Percentiles rank a stretch among this genome's conserved stretches.
Conservation (phyloP, 164 flowering plant species). For the Berberis vulgaris region DNA sequence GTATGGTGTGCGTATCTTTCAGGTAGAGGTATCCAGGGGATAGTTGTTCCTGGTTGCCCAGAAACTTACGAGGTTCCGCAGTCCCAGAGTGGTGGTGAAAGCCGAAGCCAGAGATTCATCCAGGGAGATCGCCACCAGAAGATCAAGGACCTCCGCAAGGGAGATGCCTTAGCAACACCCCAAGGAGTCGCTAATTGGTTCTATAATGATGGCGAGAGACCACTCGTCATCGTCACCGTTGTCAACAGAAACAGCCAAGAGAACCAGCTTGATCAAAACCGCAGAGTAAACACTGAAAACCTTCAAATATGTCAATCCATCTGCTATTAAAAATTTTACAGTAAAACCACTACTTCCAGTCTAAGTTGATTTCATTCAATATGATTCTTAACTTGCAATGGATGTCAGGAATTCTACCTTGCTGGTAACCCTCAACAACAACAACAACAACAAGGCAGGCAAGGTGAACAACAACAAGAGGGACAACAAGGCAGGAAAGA, state of each 20-base stretch:
- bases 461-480: too few relatives aligned
- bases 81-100: background rate
- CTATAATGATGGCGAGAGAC: constrained; percentile 34
- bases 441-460: background rate
- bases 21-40: constrained; percentile 44
- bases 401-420: constrained; percentile 5
- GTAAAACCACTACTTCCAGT: background rate
- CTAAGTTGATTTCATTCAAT: background rate
- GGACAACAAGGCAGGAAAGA: too few relatives aligned
- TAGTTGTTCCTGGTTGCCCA: constrained; percentile 51
- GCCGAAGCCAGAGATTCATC: constrained; percentile 6
- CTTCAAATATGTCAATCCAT: background rate
- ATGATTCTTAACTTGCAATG: background rate
- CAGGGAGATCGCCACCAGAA: constrained; percentile 35
- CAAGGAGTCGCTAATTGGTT: constrained; percentile 34
- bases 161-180: constrained; percentile 32
- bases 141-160: constrained; percentile 21
- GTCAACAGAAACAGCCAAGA: constrained; percentile 20
- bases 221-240: constrained; percentile 19
- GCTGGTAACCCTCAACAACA: constrained; percentile 7
- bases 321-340: background rate
- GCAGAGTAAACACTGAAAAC: constrained; percentile 18
- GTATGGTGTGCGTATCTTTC: background rate
- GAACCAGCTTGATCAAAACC: constrained; percentile 38
- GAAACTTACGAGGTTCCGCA: constrained; percentile 42